Evolutionary conservation across 2,329 filamentous ascomycete species (phyloP), one percentile per base, ranked within the genome.

Genomic region (Lomentospora prolificans): DNA sequence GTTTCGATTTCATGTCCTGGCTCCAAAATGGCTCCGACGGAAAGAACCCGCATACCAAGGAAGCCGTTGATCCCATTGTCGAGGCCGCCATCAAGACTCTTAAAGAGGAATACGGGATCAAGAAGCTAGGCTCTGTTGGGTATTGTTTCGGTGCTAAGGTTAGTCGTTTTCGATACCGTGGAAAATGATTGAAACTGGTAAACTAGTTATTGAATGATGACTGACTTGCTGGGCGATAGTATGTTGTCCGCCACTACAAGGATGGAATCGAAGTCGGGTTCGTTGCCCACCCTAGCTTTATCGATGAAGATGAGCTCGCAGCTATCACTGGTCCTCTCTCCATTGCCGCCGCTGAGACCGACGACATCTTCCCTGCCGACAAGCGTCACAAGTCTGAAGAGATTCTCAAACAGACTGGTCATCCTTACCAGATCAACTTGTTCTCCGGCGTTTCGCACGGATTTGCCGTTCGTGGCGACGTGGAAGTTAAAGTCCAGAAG

Each of bases 121-220:
- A 79, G 66, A 80, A 77, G 60, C 70, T 90, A 30, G 86, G 80
- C 1, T 79, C 75, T 12, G 79, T 84, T 0, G 87, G 87, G 0
- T 90, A 90, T 70, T 90, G 87, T 70, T 88, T 90, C 61, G 87
- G 87, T 31, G 86, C 78, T 55, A 88, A 87, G 75, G 80, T 82
- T 61, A 58, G 71, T 59, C 4, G 8, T 24, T 28, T 19, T 10
- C 3, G 48, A 19, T 41, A 44, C 24, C 9, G 19, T 3, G 5
- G 8, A 5, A 31, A 57, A 4, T 9, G 24, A 14, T 12, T 14
- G 7, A n/a, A n/a, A 53, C 30, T 25, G 19, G 48, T 17, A 14
- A 31, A 50, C 28, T 51, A n/a, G n/a, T n/a, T n/a, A n/a, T n/a
- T 9, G 48, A 33, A 50, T 46, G 9, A 33, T 17, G 6, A 48